phyloP scores from a whole-genome alignment of 257 asterid genomes.

The Jasminum sambac region DNA sequence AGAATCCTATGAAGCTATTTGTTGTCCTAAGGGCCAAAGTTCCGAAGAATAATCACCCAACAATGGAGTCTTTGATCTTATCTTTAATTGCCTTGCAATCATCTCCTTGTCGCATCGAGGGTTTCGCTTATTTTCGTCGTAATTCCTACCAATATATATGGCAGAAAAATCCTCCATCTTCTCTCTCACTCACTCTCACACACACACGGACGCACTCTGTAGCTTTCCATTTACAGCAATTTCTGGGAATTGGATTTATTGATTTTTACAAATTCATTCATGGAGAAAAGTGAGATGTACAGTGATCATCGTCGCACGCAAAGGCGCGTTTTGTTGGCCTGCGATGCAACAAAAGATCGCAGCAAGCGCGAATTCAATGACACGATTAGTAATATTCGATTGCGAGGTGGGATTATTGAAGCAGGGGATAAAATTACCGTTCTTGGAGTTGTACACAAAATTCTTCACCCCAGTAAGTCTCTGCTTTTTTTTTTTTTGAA shows the following conservation, averaged over 20 bases:
- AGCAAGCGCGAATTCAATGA: slow-evolving; percentile 34
- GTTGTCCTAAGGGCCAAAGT: slow-evolving; percentile 1
- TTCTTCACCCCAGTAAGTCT: slow-evolving; percentile 64
- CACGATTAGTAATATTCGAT: slow-evolving; percentile 36
- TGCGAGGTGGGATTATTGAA: slow-evolving; percentile 45
- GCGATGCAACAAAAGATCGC: slow-evolving; percentile 57
- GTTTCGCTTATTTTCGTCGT: slow-evolving; percentile 19
- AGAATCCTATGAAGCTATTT: slow-evolving; percentile 26
- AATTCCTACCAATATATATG: background rate
- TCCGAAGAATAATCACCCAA: background rate
- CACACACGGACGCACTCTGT: background rate
- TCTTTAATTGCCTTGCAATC: slow-evolving; percentile 20
- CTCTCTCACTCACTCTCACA: slow-evolving; percentile 5
- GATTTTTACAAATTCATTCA: slow-evolving; percentile 30
- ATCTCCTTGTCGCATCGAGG: background rate
- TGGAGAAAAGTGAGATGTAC: slow-evolving; percentile 33
- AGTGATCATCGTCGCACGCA: slow-evolving; percentile 36
- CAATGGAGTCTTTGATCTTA: slow-evolving; percentile 18
- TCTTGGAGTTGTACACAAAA: slow-evolving; percentile 62
- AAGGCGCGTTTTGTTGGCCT: slow-evolving; percentile 51
- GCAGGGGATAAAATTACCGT: slow-evolving; percentile 56
- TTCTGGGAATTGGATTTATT: background rate
- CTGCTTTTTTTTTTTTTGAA: background rate
- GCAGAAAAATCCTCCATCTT: background rate
- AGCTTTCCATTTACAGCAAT: background rate